These are phyloP conservation scores for Medicago truncatula DNA, from an alignment of 306 rosid genomes.

Conservation along the genomic window MtrunA17r5.0-ANR NC_053045.1:48918001-48918500, in stretches of 20 bases:
- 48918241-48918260: slow-evolving; percentile 71
- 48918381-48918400: slow-evolving; percentile 63
- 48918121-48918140: background rate
- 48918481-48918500: background rate
- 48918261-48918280: slow-evolving; percentile 56
- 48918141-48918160: slow-evolving; percentile 20
- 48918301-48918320: slow-evolving; percentile 36
- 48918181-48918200: slow-evolving; percentile 33
- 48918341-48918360: slow-evolving; percentile 77
- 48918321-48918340: slow-evolving; percentile 53
- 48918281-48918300: slow-evolving; percentile 50
- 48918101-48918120: background rate
- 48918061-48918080: too few species aligned
- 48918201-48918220: slow-evolving; percentile 37
- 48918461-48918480: too few species aligned
- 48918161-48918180: background rate
- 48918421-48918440: background rate
- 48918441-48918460: too few species aligned
- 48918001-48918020: too few species aligned
- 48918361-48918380: slow-evolving; percentile 59
- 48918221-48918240: slow-evolving; percentile 46
- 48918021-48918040: too few species aligned
- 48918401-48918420: slow-evolving; percentile 10
- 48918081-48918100: background rate
- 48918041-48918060: too few species aligned